Evolutionary conservation across 2,329 filamentous ascomycete species (phyloP).

Genomic region (Neofusicoccum laricinum): DNA sequence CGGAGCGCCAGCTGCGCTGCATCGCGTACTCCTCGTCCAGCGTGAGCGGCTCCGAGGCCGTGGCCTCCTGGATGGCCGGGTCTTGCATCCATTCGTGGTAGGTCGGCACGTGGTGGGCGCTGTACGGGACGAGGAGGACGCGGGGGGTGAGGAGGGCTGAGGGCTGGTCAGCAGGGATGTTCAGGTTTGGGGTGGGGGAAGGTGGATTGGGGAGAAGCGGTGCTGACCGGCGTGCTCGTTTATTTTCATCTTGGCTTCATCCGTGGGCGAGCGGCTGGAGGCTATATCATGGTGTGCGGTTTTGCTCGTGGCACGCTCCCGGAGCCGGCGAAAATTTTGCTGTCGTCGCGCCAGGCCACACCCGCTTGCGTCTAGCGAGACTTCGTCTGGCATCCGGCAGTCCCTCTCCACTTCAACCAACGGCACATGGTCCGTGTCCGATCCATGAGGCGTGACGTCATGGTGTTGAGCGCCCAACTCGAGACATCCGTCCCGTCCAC

Average conservation of each 20-base stretch:
- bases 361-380: neutral
- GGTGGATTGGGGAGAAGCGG: neutral
- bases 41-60: slow-evolving; percentile 80
- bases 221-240: slow-evolving; percentile 39
- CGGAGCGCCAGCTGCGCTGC: slow-evolving; percentile 80
- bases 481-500: neutral
- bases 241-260: slow-evolving; percentile 33
- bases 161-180: neutral
- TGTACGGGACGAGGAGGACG: slow-evolving; percentile 80
- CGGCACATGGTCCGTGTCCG: neutral
- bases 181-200: neutral
- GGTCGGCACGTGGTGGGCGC: slow-evolving; percentile 71
- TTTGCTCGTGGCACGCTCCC: neutral
- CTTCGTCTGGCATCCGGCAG: neutral
- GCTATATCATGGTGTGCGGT: neutral
- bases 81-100: slow-evolving; percentile 95
- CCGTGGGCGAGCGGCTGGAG: neutral
- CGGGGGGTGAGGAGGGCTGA: slow-evolving; percentile 65
- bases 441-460: slow-evolving; percentile 10
- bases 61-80: slow-evolving; percentile 71
- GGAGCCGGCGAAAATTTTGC: slow-evolving; percentile 5
- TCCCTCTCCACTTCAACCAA: too few relatives aligned
- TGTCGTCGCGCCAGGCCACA: neutral
- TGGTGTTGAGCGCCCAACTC: neutral
- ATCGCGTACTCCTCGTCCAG: slow-evolving; percentile 84